Evolutionary conservation across 805 yeast species (phyloP), one percentile per base, ranked within the genome.

Genomic region (Saccharomycopsis schoenii): DNA sequence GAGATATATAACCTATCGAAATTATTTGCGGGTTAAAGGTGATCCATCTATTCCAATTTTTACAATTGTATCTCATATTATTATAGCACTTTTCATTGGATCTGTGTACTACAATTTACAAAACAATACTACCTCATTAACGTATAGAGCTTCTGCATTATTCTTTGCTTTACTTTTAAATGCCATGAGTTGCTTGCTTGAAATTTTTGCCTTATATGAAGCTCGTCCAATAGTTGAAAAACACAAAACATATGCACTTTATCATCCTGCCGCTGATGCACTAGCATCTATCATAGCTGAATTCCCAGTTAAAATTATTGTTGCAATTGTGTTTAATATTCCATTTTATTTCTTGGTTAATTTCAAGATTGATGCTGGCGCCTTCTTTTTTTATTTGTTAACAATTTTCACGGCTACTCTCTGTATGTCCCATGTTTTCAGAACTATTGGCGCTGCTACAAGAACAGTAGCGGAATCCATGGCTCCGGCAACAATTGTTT

Each of bases 121-220:
- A 70, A 50, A 19, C 9, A 69, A 69, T 34, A 79, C 88, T 0
- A 71, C 67, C 0, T 77, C 83, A 1, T 79, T 84, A 65, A 83
- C 77, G 69, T 76, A 73, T 66, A 75, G 90, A 68, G 80, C 84
- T 66, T 83, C 89, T 51, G 79, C 85, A 55, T 74, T 87, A 77
- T 88, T 87, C 73, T 85, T 85, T 70, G 84, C 86, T 24, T 77
- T 82, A 55, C 74, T 84, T 67, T 84, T 83, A 71, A 83, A 83
- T 68, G 83, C 87, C 14, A 81, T 84, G 67, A 75, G 84, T 17
- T 83, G 85, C 17, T 69, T 84, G 62, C 73, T 83, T 67, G 89
- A 84, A 71, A 77, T 84, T 62, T 74, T 81, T 70, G 67, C 82
- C 1, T 68, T 82, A 34, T 83, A 74, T 68, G 84, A 82, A 66